Conservation (phyloP, 257 asterid species). For the Solanum chiquidenum region DNA sequence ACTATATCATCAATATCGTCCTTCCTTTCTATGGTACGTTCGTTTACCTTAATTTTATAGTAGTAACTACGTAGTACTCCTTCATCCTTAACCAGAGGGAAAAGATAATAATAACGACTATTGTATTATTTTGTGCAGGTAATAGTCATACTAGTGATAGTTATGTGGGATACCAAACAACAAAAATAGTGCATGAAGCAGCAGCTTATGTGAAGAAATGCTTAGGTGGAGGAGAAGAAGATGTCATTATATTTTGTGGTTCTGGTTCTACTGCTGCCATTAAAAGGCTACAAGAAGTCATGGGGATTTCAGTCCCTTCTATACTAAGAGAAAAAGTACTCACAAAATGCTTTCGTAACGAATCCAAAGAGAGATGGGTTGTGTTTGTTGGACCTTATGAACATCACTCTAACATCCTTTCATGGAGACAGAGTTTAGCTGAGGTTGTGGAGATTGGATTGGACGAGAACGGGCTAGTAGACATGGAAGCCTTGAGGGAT, state of each 20-base stretch:
- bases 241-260: conserved; percentile 8
- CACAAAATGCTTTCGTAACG: not conserved
- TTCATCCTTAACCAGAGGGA: too few species aligned
- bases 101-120: not conserved
- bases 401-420: conserved; percentile 50
- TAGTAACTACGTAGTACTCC: too few species aligned
- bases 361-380: conserved; percentile 28
- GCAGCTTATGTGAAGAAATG: conserved; percentile 33
- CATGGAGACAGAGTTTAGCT: conserved; percentile 50
- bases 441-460: conserved; percentile 52
- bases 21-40: conserved; percentile 45
- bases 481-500: conserved; percentile 19
- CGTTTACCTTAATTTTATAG: too few species aligned
- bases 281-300: conserved; percentile 48
- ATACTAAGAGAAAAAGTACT: conserved; percentile 24
- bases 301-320: conserved; percentile 32
- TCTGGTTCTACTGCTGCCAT: conserved; percentile 35
- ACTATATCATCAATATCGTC: conserved; percentile 15
- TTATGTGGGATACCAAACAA: conserved; percentile 28
- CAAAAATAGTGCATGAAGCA: conserved; percentile 31
- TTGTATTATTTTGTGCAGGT: not conserved
- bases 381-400: conserved; percentile 47
- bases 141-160: conserved; percentile 49
- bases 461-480: conserved; percentile 19
- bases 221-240: conserved; percentile 31